phyloP scores from a whole-genome alignment of 164 flowering plant genomes.

The Echeveria elegans region DNA sequence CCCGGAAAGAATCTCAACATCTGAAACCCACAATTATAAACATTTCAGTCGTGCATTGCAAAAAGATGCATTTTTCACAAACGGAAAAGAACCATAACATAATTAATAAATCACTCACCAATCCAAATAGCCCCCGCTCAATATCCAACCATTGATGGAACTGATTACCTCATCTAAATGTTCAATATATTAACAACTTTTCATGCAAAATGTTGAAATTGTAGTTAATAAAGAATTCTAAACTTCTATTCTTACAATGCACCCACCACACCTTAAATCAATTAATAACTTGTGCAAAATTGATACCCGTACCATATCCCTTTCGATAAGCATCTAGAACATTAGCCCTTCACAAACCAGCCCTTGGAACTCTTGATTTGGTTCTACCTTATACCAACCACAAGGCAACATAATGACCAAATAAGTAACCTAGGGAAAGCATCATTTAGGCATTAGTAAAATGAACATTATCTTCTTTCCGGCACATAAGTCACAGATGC shows the following conservation, averaged over 20 bases:
- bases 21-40: constrained; percentile 54
- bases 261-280: too few species aligned
- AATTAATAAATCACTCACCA: constrained; percentile 42
- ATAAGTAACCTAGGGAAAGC: not conserved
- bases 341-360: constrained; percentile 98
- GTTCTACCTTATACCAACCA: constrained; percentile 88
- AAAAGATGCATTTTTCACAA: not conserved
- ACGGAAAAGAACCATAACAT: not conserved
- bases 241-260: not conserved
- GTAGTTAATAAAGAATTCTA: constrained; percentile 3
- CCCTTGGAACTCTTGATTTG: constrained; percentile 96
- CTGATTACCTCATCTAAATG: constrained; percentile 75
- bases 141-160: constrained; percentile 89
- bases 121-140: constrained; percentile 94
- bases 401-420: constrained; percentile 15
- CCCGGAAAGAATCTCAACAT: constrained; percentile 90
- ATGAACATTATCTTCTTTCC: not conserved
- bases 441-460: not conserved
- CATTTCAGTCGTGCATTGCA: not conserved
- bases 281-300: not conserved
- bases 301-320: constrained; percentile 65
- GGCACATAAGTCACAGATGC: not conserved
- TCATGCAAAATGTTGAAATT: constrained; percentile 81
- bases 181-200: constrained; percentile 78
- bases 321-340: constrained; percentile 82